Base-by-base conservation (phyloP, 805 yeast species). In the Metschnikowia santaceciliae region DNA sequence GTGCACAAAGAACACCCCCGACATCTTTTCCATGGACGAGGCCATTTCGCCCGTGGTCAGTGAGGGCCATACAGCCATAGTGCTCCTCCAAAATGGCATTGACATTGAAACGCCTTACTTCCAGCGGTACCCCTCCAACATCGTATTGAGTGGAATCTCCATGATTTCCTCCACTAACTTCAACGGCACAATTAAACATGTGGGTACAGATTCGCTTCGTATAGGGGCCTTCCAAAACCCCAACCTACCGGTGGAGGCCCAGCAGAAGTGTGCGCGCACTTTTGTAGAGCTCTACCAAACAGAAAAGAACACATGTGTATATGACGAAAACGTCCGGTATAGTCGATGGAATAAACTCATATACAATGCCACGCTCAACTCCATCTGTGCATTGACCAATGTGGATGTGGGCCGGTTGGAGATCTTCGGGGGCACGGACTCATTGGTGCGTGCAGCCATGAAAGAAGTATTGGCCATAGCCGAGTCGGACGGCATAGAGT, bases 291-390 rank as follows among this genome's bases (percentile, higher is more conserved):
- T 82, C 17, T 83, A 81, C 64, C 56, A 67, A 26, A 75, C 75
- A 47, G 76, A 70, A 5, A 61, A 68, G 43, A 81, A 81, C 56
- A 54, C 62, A 1, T 68, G 75, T 55, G 57, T 43, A 5, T 72
- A 72, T 50, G 75, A 69, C 48, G 71, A 72, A 7, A 73, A 80
- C 57, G 79, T 77, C 42, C 75, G 75, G 62, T 72, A 63, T 63
- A 71, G 78, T 37, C 72, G 95, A 56, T 84, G 88, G 81, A 69
- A 75, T 50, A 87, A 87, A 63, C 73, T 87, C 54, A 75, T 87
- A 13, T 86, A 86, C 69, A 87, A 86, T 63, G 83, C 88, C 19
- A 70, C 84, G 0, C 71, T 82, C 61, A 87, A 87, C 68, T 77
- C 90, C 6, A 67, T 79, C 4, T 75, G 85, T 53, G 81, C 88